phyloP scores from a whole-genome alignment of 331 rosid genomes.

The Pyrus hybrid region DNA sequence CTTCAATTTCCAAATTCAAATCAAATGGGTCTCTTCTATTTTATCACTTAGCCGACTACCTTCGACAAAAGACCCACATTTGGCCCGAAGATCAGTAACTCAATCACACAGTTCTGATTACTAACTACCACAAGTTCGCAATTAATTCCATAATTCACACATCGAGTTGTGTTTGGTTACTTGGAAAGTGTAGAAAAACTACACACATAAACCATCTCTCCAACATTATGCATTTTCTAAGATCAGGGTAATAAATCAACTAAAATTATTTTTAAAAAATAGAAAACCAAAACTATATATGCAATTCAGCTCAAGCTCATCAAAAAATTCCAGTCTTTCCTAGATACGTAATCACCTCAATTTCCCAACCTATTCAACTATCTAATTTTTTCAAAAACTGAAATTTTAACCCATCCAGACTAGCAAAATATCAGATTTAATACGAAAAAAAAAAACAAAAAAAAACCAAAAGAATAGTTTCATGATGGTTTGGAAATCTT shows the following conservation, averaged over 20 bases:
- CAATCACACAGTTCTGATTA: background rate
- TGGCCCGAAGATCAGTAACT: conserved; percentile 15
- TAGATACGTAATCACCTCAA: background rate
- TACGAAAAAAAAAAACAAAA: background rate
- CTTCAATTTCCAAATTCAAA: conserved; percentile 25
- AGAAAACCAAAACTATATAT: background rate
- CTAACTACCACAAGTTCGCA: background rate
- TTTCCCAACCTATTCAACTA: background rate
- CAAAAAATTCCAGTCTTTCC: background rate
- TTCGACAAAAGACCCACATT: conserved; percentile 30
- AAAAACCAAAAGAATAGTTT: background rate
- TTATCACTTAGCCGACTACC: conserved; percentile 14
- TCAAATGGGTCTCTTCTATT: conserved; percentile 13
- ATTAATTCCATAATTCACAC: background rate
- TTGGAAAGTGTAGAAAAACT: background rate
- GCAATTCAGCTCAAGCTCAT: background rate
- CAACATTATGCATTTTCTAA: background rate
- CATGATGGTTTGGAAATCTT: background rate
- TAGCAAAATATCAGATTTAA: background rate
- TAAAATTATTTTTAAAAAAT: background rate
- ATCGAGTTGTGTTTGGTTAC: background rate
- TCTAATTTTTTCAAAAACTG: background rate
- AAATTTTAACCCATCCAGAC: background rate
- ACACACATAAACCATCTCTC: background rate
- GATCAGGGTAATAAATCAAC: background rate